Evolutionary conservation across 1,284 basidiomycete genomes (phyloP).

Genomic region (Tilletia indica): DNA sequence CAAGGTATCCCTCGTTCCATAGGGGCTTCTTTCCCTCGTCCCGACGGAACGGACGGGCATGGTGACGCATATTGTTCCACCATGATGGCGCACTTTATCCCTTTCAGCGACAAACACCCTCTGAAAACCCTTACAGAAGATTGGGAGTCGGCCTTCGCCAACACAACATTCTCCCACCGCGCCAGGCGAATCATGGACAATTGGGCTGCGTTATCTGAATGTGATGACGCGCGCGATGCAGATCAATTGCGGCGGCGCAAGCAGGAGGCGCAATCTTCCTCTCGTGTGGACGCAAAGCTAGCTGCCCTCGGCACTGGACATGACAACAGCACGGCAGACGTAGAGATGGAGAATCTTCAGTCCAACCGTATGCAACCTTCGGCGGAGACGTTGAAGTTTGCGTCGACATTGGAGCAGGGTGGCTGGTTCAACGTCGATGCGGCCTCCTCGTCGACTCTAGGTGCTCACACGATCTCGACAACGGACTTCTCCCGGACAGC

Average conservation of each 20-base stretch:
- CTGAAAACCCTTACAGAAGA: not conserved
- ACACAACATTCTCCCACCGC: not conserved
- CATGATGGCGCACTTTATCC: not conserved
- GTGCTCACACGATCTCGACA: no score
- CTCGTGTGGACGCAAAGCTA: not conserved
- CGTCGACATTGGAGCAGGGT: no score
- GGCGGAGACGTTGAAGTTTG: no score
- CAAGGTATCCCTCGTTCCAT: not conserved
- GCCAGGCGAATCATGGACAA: not conserved
- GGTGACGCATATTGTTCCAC: not conserved
- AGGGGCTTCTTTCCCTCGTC: not conserved
- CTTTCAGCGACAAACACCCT: not conserved
- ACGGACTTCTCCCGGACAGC: no score
- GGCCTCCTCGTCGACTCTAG: no score
- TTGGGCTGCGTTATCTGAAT: not conserved
- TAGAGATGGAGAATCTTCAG: no score
- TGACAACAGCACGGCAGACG: no score
- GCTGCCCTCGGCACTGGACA: no score
- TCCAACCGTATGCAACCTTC: no score
- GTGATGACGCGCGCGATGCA: not conserved
- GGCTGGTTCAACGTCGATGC: no score
- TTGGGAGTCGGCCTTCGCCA: not conserved
- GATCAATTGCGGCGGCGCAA: not conserved
- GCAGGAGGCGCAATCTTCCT: not conserved
- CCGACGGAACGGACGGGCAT: not conserved